phyloP scores from a whole-genome alignment of 2,329 filamentous ascomycete species.

The Rhynchosporium graminicola region DNA sequence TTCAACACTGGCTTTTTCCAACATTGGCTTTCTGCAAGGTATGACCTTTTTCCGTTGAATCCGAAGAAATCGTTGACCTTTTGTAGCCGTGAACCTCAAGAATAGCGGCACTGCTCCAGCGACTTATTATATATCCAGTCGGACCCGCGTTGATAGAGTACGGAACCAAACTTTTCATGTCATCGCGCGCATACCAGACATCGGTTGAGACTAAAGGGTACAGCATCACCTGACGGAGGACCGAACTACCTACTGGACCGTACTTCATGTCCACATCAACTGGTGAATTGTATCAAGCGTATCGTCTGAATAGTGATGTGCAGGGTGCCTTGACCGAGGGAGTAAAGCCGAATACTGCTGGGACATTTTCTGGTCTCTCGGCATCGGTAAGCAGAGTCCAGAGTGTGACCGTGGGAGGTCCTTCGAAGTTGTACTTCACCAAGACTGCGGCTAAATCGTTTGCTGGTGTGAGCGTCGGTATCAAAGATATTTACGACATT shows the following conservation, averaged over 20 bases:
- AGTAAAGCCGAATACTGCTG: conserved; percentile 41
- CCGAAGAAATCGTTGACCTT: neutral
- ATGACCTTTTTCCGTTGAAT: neutral
- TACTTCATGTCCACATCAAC: conserved; percentile 50
- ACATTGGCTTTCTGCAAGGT: conserved; percentile 35
- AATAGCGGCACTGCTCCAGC: conserved; percentile 19
- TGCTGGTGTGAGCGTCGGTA: conserved; percentile 59
- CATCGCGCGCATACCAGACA: conserved; percentile 21
- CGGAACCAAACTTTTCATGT: conserved; percentile 33
- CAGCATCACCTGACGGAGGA: conserved; percentile 20
- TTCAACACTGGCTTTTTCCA: conserved; percentile 36
- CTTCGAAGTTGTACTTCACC: conserved; percentile 60
- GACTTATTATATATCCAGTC: conserved; percentile 23
- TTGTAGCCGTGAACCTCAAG: conserved; percentile 30
- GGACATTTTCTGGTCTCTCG: conserved; percentile 47
- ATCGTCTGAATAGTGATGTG: conserved; percentile 51
- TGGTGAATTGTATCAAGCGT: conserved; percentile 50
- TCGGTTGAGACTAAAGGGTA: conserved; percentile 26
- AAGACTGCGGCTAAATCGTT: conserved; percentile 56
- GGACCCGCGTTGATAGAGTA: conserved; percentile 26
- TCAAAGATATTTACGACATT: conserved; percentile 65
- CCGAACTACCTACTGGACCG: conserved; percentile 46
- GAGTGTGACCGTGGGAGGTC: conserved; percentile 52
- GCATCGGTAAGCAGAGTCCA: conserved; percentile 45
- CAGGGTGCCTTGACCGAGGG: conserved; percentile 53